These are phyloP conservation scores for Senna siamea DNA, from an alignment of 306 rosid genomes.

Conservation along the genomic window DNA sequence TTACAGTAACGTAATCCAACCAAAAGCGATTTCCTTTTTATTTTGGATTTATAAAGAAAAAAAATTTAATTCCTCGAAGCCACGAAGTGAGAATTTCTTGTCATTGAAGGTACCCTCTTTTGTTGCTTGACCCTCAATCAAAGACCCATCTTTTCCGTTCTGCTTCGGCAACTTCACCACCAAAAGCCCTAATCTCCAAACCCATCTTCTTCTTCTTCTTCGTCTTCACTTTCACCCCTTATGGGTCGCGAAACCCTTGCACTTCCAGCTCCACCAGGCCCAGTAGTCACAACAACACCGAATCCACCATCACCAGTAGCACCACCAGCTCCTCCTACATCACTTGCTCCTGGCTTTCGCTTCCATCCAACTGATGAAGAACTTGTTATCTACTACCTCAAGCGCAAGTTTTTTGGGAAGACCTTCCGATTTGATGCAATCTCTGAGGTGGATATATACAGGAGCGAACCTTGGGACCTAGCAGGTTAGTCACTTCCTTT, in stretches of 20 bases:
- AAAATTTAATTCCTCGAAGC: constrained; percentile 25
- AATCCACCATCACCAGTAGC: constrained; percentile 24
- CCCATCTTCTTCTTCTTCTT: constrained; percentile 13
- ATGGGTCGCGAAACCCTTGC: constrained; percentile 73
- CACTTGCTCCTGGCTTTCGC: constrained; percentile 95
- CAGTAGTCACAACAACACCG: constrained; percentile 20
- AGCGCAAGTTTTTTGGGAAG: constrained; percentile 85
- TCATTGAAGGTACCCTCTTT: constrained; percentile 88
- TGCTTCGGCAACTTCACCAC: constrained; percentile 46
- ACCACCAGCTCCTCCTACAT: constrained; percentile 63
- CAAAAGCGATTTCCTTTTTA: constrained; percentile 12
- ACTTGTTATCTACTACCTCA: constrained; percentile 90
- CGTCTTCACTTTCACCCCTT: not conserved
- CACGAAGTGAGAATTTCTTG: constrained; percentile 78
- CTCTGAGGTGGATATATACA: constrained; percentile 91
- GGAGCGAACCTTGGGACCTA: constrained; percentile 98
- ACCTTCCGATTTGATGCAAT: constrained; percentile 87
- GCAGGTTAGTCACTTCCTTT: constrained; percentile 52
- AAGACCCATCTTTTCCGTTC: constrained; percentile 64
- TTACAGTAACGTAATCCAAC: constrained; percentile 25
- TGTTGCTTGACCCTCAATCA: constrained; percentile 96
- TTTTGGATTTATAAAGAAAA: not conserved
- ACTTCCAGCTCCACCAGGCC: constrained; percentile 38
- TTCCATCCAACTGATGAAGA: constrained; percentile 99
- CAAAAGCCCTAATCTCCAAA: constrained; percentile 63